These are phyloP conservation scores for Lecanicillium sp. DNA, from an alignment of 2,329 filamentous ascomycete genomes.

Conservation along the genomic window DNA sequence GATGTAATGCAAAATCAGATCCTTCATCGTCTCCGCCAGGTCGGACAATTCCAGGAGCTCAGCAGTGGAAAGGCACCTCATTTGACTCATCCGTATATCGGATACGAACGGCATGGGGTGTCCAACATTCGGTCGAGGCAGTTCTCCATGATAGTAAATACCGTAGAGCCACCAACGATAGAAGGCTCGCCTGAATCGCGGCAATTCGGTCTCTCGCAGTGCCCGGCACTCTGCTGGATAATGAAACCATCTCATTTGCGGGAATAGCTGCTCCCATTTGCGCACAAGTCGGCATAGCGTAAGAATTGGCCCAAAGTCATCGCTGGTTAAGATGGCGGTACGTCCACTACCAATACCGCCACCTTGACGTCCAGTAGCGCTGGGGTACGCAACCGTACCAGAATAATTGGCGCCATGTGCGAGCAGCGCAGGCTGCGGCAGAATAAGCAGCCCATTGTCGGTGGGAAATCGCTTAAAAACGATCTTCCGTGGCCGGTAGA, in stretches of 20 bases:
- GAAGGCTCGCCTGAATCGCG: constrained; percentile 41
- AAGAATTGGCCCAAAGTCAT: constrained; percentile 25
- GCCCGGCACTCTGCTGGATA: constrained; percentile 36
- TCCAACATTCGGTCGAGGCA: constrained; percentile 26
- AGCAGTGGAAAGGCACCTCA: constrained; percentile 35
- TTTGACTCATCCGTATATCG: constrained; percentile 32
- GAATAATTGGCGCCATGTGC: constrained; percentile 1
- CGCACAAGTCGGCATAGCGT: constrained; percentile 27
- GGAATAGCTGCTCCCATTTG: constrained; percentile 31
- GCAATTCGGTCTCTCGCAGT: constrained; percentile 32
- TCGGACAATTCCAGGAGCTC: constrained; percentile 39
- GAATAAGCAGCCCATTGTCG: constrained; percentile 21
- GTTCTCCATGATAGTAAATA: constrained; percentile 41
- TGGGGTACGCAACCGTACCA: neutral
- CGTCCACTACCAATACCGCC: constrained; percentile 1
- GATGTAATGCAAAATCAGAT: constrained; percentile 36
- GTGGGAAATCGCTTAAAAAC: constrained; percentile 28
- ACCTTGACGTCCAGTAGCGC: neutral
- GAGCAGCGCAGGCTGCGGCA: constrained; percentile 10
- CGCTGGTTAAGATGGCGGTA: constrained; percentile 21
- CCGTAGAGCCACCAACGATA: constrained; percentile 49
- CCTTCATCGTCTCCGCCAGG: constrained; percentile 34
- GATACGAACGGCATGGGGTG: constrained; percentile 31
- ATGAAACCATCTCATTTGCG: constrained; percentile 39
- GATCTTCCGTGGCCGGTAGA: constrained; percentile 30